phyloP scores from a whole-genome alignment of 2,329 filamentous ascomycete species.

The Diaporthe citrichinensis region DNA sequence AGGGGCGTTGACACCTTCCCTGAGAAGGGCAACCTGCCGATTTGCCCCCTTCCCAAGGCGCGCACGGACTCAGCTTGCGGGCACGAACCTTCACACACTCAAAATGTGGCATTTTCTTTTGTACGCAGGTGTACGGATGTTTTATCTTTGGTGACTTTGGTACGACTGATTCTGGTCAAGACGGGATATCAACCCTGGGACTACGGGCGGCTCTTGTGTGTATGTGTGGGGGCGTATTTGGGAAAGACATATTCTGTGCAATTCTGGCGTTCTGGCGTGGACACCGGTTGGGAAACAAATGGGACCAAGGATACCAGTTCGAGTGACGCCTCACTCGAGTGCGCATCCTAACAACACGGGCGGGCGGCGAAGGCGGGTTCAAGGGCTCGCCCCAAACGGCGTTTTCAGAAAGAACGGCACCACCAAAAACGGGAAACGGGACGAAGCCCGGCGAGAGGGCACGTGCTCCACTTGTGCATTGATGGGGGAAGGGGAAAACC shows the following conservation, averaged over 20 bases:
- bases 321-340: slow-evolving; percentile 34
- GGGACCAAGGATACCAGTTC: slow-evolving; percentile 35
- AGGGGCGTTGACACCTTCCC: neutral
- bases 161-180: neutral
- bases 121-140: slow-evolving; percentile 4
- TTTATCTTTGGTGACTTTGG: neutral
- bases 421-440: slow-evolving; percentile 32
- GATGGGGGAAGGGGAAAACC: neutral
- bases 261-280: slow-evolving; percentile 36
- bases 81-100: neutral
- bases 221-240: slow-evolving; percentile 2
- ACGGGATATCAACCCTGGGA: neutral
- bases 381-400: slow-evolving; percentile 12
- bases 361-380: slow-evolving; percentile 17
- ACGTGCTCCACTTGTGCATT: slow-evolving; percentile 29
- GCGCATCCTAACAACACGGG: slow-evolving; percentile 25
- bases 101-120: neutral
- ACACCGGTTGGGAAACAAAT: slow-evolving; percentile 30
- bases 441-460: slow-evolving; percentile 24
- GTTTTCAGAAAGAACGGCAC: slow-evolving; percentile 24
- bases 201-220: neutral
- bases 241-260: slow-evolving; percentile 13
- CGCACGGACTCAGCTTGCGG: neutral
- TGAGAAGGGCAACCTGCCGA: too few relatives aligned
- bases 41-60: neutral